These are phyloP conservation scores for Coemansia sp. DNA, from an alignment of 192 early-diverging fungal species.

Conservation along the genomic window DNA sequence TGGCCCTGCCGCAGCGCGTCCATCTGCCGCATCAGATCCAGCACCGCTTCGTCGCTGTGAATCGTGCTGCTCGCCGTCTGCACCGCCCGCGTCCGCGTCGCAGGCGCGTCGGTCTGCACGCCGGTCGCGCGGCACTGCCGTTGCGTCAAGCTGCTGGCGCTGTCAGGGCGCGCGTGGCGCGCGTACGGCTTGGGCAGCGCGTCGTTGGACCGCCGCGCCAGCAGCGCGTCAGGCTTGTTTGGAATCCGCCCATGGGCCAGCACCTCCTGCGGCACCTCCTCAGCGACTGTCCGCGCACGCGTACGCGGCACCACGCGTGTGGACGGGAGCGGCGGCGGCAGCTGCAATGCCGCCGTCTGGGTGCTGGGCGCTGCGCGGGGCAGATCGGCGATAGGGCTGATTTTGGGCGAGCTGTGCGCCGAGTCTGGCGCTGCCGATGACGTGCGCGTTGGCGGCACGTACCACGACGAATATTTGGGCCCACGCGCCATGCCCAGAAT, in stretches of 20 bases:
- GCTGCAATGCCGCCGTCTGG: too few species aligned
- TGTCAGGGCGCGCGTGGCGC: conserved; percentile 11
- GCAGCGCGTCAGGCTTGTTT: conserved; percentile 3
- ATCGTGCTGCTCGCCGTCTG: conserved; percentile 27
- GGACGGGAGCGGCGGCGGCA: conserved; percentile 17
- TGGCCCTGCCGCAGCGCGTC: conserved; percentile 32
- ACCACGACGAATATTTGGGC: conserved; percentile 16
- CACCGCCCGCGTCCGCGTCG: conserved; percentile 8
- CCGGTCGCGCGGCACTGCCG: not conserved
- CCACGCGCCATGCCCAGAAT: not conserved
- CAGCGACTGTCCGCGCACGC: conserved; percentile 13
- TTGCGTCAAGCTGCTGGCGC: not conserved
- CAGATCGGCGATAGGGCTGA: not conserved
- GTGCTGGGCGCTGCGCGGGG: not conserved
- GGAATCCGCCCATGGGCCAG: conserved; percentile 3
- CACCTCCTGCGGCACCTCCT: conserved; percentile 3
- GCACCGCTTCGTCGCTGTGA: conserved; percentile 44
- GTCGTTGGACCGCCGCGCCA: conserved; percentile 13
- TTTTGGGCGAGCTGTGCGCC: not conserved
- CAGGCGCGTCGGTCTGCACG: conserved; percentile 25
- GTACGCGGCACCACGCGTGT: conserved; percentile 27
- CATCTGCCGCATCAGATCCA: conserved; percentile 48
- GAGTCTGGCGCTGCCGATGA: not conserved
- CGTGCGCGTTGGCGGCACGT: conserved; percentile 2
- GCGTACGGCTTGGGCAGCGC: conserved; percentile 25